These are phyloP conservation scores for Colletotrichum acutatum DNA, from an alignment of 2,329 filamentous ascomycete species.

Conservation along the genomic window DNA sequence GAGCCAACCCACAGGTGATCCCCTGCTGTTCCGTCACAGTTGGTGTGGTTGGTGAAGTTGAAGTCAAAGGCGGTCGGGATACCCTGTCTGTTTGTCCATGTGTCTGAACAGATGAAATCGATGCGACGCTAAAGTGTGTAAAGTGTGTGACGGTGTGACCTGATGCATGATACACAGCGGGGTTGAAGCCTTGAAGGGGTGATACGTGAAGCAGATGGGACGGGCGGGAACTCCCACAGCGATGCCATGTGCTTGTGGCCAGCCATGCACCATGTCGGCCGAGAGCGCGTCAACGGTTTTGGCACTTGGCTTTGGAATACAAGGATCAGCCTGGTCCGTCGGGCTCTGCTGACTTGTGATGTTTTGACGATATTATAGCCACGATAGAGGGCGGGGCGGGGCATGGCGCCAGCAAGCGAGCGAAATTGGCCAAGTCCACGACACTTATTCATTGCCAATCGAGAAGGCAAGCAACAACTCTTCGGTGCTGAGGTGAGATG, in stretches of 20 bases:
- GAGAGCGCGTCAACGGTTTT: constrained; percentile 13
- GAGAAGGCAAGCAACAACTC: background rate
- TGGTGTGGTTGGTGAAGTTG: background rate
- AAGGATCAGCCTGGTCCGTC: constrained; percentile 6
- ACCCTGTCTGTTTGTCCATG: constrained; percentile 12
- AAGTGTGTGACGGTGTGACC: constrained; percentile 18
- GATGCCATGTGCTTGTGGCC: constrained; percentile 25
- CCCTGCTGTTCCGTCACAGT: constrained; percentile 6
- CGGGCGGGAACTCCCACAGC: constrained; percentile 34
- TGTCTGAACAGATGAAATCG: constrained; percentile 15
- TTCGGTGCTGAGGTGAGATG: background rate
- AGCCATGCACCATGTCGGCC: constrained; percentile 17
- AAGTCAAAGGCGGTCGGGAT: background rate
- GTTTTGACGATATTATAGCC: background rate
- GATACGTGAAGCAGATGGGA: constrained; percentile 26
- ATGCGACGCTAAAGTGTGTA: constrained; percentile 27
- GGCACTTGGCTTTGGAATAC: background rate
- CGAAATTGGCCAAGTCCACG: background rate
- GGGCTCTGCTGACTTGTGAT: background rate
- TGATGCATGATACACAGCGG: constrained; percentile 30
- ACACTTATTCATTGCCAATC: background rate
- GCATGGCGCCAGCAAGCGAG: background rate
- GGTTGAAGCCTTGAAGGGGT: constrained; percentile 1
- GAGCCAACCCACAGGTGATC: background rate
- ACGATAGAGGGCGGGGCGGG: background rate